Conservation (phyloP, 179 eudicot species). For the Silene coronaria region DNA sequence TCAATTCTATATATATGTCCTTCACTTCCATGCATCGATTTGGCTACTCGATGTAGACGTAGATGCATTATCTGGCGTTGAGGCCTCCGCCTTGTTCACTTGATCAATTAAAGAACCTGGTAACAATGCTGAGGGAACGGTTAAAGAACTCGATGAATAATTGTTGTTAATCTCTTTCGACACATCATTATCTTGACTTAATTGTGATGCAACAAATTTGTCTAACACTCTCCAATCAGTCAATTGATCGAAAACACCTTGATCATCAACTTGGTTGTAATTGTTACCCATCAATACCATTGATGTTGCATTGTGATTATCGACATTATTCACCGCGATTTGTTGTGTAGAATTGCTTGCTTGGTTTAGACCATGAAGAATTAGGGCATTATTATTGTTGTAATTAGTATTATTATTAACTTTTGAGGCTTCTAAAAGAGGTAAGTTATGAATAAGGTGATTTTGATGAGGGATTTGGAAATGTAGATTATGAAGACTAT, state of each 20-base stretch:
- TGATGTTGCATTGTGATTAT: slow-evolving; percentile 5
- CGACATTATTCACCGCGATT: slow-evolving; percentile 6
- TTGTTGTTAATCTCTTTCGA: slow-evolving; percentile 15
- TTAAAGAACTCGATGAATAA: neutral
- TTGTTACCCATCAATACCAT: slow-evolving; percentile 6
- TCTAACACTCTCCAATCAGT: slow-evolving; percentile 78
- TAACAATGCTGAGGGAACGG: slow-evolving; percentile 9
- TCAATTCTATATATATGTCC: neutral
- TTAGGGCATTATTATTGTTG: slow-evolving; percentile 14
- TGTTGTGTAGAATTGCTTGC: slow-evolving; percentile 12
- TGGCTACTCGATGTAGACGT: slow-evolving; percentile 37
- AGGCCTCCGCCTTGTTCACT: slow-evolving; percentile 22
- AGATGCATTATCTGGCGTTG: slow-evolving; percentile 32
- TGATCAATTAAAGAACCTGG: slow-evolving; percentile 23
- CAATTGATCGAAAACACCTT: slow-evolving; percentile 35
- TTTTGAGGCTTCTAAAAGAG: slow-evolving; percentile 23
- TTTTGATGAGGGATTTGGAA: slow-evolving; percentile 22
- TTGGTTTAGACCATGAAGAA: slow-evolving; percentile 18
- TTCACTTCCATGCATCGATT: slow-evolving; percentile 44
- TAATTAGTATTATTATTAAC: neutral
- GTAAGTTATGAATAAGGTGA: slow-evolving; percentile 21
- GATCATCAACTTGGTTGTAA: slow-evolving; percentile 1
- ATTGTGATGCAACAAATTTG: slow-evolving; percentile 85
- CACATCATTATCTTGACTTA: slow-evolving; percentile 52
- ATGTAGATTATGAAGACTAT: slow-evolving; percentile 6